These are phyloP conservation scores for Pulicaria dysenterica DNA, from an alignment of 129 eudicot species.

Conservation along the genomic window DNA sequence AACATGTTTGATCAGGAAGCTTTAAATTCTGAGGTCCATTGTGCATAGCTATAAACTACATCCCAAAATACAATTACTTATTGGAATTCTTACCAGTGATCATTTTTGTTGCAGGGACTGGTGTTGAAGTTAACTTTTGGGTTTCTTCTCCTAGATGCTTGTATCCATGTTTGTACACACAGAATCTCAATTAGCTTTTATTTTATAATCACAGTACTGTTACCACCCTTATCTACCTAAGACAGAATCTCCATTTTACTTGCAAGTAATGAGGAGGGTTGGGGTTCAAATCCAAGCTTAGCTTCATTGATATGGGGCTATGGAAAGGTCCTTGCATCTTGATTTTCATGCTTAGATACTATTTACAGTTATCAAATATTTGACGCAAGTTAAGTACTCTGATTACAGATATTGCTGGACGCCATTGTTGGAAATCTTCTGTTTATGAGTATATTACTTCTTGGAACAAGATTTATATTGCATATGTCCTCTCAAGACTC, in stretches of 20 bases:
- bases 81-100: conserved; percentile 15
- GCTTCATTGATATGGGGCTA: conserved; percentile 39
- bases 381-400: conserved; percentile 11
- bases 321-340: conserved; percentile 48
- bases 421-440: conserved; percentile 56
- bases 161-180: conserved; percentile 50
- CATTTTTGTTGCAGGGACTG: conserved; percentile 46
- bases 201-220: conserved; percentile 15
- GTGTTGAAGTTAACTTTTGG: conserved; percentile 55
- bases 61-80: conserved; percentile 13
- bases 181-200: conserved; percentile 6
- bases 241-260: conserved; percentile 55
- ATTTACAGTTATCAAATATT: not conserved
- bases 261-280: conserved; percentile 43
- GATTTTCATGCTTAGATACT: conserved; percentile 13
- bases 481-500: conserved; percentile 37
- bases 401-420: conserved; percentile 49
- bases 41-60: conserved; percentile 4
- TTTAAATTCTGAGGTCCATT: conserved; percentile 52
- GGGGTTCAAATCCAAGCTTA: conserved; percentile 31
- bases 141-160: conserved; percentile 69
- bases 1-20: conserved; percentile 54
- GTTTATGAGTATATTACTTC: conserved; percentile 46
- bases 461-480: conserved; percentile 43
- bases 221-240: conserved; percentile 53